Base-by-base conservation (phyloP, 2,329 filamentous ascomycete species). In the Phoma sp. region DNA sequence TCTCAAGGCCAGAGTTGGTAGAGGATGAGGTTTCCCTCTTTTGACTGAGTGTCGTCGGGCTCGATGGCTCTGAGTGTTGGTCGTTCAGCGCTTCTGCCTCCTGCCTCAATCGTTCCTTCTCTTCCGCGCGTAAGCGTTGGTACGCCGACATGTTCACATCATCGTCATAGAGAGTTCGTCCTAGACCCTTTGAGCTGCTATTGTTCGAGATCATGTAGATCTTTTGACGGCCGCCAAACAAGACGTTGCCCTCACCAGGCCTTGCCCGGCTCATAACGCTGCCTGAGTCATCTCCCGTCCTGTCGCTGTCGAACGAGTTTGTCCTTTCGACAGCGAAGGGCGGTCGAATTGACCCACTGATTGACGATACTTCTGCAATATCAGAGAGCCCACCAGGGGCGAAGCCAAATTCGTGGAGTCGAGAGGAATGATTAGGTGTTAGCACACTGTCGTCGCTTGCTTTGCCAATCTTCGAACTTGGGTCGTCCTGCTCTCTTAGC, bases 171-270 rank as follows among this genome's bases (percentile, higher is more conserved):
- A 96, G 74, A 0, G 87, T 83, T 60, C 85, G 87, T n/a, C 77
- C 68, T 49, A 76, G 65, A 61, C 76, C 65, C 63, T 77, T 80
- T 28, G 80, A 78, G 2, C 80, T 80, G 3, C 80, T 80, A 33
- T 72, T 70, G 39, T 71, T 76, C 0, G 90, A 82, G 60, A 96
- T 90, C 74, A 92, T 93, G 71, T 96, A 98, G 30, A 98, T 88
- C 78, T 98, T 98, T 73, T 98, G 95, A 37, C 95, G 87, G 14
- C 95, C 95, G 52, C 95, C 95, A 75, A 99, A 99, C 51, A 99
- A 76, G 63, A 91, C 89, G 71, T 98, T 99, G 38, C 93, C 92
- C 70, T 98, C 93, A 1, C 85, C 87, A 0, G 91, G 92, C 64
- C 93, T 88, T 7, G 89, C 81, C 45, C 95, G 84, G 65, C 82